Percentiles rank a stretch among this genome's conserved stretches.
These are phyloP conservation scores for Andalucia godoyi DNA, from an alignment of 78 protist species.

Conservation along the genomic window DNA sequence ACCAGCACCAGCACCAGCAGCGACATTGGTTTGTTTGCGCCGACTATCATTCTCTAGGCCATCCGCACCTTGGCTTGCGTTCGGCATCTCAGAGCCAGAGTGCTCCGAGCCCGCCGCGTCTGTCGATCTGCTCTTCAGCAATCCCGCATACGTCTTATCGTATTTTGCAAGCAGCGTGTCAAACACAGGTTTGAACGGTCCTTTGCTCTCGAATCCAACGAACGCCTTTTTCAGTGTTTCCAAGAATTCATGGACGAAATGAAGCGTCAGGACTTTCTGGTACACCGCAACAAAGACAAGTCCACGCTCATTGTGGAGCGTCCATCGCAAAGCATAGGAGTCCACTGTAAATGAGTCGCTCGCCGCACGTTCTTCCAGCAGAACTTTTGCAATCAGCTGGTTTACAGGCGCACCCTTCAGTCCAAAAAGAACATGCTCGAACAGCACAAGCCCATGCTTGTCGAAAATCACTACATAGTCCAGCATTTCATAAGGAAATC, in stretches of 20 bases:
- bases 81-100: too few relatives aligned
- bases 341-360: background rate
- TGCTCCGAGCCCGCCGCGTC: too few relatives aligned
- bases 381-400: background rate
- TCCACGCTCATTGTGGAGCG: constrained; percentile 25
- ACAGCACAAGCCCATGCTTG: constrained; percentile 17
- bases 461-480: constrained; percentile 2
- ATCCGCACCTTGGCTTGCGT: background rate
- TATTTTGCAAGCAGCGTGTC: too few relatives aligned
- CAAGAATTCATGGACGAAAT: constrained; percentile 6
- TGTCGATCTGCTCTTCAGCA: background rate
- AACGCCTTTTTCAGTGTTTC: background rate
- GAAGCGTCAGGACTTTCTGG: background rate
- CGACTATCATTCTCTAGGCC: background rate
- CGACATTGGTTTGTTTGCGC: too few relatives aligned
- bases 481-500: background rate
- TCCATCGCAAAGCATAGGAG: constrained; percentile 14
- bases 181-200: too few relatives aligned
- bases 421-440: background rate
- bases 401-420: constrained; percentile 7
- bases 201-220: too few relatives aligned
- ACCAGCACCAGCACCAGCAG: background rate
- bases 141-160: background rate
- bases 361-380: constrained; percentile 14
- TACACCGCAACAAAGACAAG: constrained; percentile 31